Percentiles rank a stretch among this genome's conserved stretches.
phyloP scores from a whole-genome alignment of 495 filamentous ascomycete species.

The Astrothelium macrocarpum region DNA sequence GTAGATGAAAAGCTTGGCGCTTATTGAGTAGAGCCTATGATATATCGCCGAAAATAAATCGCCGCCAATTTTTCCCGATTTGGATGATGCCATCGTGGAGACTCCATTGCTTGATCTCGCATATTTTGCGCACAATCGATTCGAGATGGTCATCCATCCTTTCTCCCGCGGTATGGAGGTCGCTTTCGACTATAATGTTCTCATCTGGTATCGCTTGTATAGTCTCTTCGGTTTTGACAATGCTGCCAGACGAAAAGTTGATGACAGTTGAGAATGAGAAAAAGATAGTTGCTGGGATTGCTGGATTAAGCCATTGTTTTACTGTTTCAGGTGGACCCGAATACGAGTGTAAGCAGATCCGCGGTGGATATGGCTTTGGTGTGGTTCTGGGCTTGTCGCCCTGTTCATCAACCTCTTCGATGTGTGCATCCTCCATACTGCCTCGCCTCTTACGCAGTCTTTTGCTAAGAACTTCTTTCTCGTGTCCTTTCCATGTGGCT shows the following conservation, averaged over 20 bases:
- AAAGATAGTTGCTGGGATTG: slow-evolving; percentile 67
- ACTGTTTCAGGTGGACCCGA: slow-evolving; percentile 69
- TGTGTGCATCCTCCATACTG: slow-evolving; percentile 13
- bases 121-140: slow-evolving; percentile 61
- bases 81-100: slow-evolving; percentile 59
- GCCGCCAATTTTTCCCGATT: slow-evolving; percentile 68
- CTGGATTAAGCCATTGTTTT: slow-evolving; percentile 65
- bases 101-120: slow-evolving; percentile 66
- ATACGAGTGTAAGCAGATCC: slow-evolving; percentile 91
- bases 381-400: background rate
- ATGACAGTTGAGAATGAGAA: slow-evolving; percentile 83
- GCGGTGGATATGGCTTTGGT: slow-evolving; percentile 66
- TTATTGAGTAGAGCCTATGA: background rate
- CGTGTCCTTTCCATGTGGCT: slow-evolving; percentile 73
- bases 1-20: background rate
- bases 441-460: slow-evolving; percentile 43
- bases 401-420: slow-evolving; percentile 28
- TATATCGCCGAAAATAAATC: slow-evolving; percentile 59
- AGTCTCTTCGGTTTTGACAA: slow-evolving; percentile 49
- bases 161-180: slow-evolving; percentile 74
- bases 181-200: slow-evolving; percentile 76
- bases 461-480: slow-evolving; percentile 57
- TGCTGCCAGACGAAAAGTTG: slow-evolving; percentile 57
- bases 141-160: slow-evolving; percentile 73
- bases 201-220: slow-evolving; percentile 68